These are phyloP conservation scores for Lenzites betulinus DNA, from an alignment of 768 basidiomycete genomes.

Conservation along the genomic window DNA sequence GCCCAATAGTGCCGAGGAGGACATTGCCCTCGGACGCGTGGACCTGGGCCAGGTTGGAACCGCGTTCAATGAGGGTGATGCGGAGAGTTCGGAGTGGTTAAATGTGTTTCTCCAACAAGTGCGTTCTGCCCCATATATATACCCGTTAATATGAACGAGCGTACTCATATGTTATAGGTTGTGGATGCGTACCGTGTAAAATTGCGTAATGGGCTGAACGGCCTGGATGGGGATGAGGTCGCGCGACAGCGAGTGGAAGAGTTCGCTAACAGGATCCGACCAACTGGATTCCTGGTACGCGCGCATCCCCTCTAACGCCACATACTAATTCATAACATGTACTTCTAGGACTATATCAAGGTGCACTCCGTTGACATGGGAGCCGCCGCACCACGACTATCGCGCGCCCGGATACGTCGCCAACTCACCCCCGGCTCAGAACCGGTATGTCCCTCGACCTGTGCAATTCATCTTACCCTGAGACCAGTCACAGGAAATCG, in stretches of 20 bases:
- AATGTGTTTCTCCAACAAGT: slow-evolving; percentile 86
- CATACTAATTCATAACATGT: not conserved
- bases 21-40: not conserved
- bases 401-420: slow-evolving; percentile 57
- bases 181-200: slow-evolving; percentile 75
- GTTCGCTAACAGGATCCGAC: slow-evolving; percentile 78
- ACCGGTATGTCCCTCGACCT: slow-evolving; percentile 18
- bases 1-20: slow-evolving; percentile 37
- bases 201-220: slow-evolving; percentile 67
- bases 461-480: too few species aligned
- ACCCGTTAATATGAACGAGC: not conserved
- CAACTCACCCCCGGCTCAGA: slow-evolving; percentile 22
- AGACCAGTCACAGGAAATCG: slow-evolving; percentile 65
- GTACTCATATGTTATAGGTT: slow-evolving; percentile 44
- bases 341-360: slow-evolving; percentile 76
- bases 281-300: slow-evolving; percentile 65
- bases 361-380: slow-evolving; percentile 87
- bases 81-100: slow-evolving; percentile 90
- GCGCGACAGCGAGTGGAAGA: slow-evolving; percentile 78
- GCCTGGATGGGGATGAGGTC: slow-evolving; percentile 79
- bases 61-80: slow-evolving; percentile 26
- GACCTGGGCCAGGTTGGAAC: not conserved
- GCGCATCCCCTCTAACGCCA: slow-evolving; percentile 1
- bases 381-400: slow-evolving; percentile 73
- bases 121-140: not conserved